Evolutionary conservation across 2,329 filamentous ascomycete species (phyloP), one percentile per base, ranked within the genome.

Genomic region (Aspergillus niger): DNA sequence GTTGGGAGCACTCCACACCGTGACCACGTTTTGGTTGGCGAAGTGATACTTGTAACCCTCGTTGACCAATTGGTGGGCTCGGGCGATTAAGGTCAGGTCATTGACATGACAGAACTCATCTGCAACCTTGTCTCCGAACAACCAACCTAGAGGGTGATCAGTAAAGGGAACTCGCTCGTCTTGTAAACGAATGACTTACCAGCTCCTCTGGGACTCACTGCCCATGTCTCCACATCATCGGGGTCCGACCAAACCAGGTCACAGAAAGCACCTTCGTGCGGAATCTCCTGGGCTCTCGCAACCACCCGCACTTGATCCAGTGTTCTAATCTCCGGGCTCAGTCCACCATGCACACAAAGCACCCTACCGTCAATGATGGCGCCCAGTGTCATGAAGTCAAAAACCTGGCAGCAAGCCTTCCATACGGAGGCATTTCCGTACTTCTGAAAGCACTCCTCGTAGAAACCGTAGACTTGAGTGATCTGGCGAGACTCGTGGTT

Each of bases 31-130:
- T 79, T 95, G 94, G 75, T 97, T 91, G 57, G 90, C 85, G 79
- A 98, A 98, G 75, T 98, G 94, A 76, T 96, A 98, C 86, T 91
- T 91, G 80, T 90, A 91, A 60, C 89, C 89, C 76, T 91, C 89
- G 68, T 91, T 91, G 65, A 91, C 89, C 22, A 91, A 81, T 72
- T 91, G 89, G 78, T 91, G 89, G 11, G 89, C 89, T 69, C 89
- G 84, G 24, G 89, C 88, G 70, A 91, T 91, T 62, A 91, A 82
- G 61, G 86, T 85, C 38, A 91, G 77, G 56, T 87, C 87, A 70
- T 91, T 91, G 69, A 91, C 89, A 70, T 91, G 89, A 72, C 90
- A 91, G 77, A 91, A 91, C 80, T 91, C 89, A 48, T 86, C 88
- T 15, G 88, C 87, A 24, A 91, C 88, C 70, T 90, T 89, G 72